Base-by-base conservation (phyloP, 768 basidiomycete genomes). In the Tulasnella sp. region DNA sequence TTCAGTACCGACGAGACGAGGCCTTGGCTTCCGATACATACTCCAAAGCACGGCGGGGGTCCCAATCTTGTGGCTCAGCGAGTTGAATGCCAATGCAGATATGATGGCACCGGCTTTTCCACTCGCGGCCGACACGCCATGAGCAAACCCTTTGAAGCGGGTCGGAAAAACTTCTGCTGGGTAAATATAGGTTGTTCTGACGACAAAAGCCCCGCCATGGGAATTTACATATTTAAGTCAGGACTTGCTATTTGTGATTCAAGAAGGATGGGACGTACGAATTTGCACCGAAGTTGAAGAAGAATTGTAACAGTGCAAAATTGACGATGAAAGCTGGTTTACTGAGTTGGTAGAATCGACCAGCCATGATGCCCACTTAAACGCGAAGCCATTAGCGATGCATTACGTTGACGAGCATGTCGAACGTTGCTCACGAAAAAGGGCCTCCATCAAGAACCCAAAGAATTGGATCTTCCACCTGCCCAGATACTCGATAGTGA, bases 211-310 rank as follows among this genome's bases (percentile, higher is more conserved):
- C n/a, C n/a, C n/a, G n/a, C n/a, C n/a, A n/a, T n/a, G n/a, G n/a
- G n/a, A n/a, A n/a, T n/a, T n/a, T n/a, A n/a, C n/a, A n/a, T n/a
- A n/a, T n/a, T n/a, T n/a, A n/a, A n/a, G n/a, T n/a, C n/a, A n/a
- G n/a, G n/a, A n/a, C n/a, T n/a, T n/a, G n/a, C n/a, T n/a, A 10
- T 2, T 31, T 5, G 10, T 44, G 36, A 3, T 27, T 36, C 19
- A 42, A 12, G 73, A 36, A n/a, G n/a, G 10, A 14, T 9, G n/a
- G n/a, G 14, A 85, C 89, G 81, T 83, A 91, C 88, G 90, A 86
- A 83, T 93, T 93, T 3, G 92, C 91, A 27, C 93, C 93, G 82
- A 93, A 94, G 86, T 94, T 93, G 88, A 93, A 93, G 88, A 93
- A 93, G 87, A 93, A 93, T 84, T 93, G 92, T 82, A 81, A 85